Conservation (phyloP, 2,329 filamentous ascomycete species). For the Diplodia sapinea region DNA sequence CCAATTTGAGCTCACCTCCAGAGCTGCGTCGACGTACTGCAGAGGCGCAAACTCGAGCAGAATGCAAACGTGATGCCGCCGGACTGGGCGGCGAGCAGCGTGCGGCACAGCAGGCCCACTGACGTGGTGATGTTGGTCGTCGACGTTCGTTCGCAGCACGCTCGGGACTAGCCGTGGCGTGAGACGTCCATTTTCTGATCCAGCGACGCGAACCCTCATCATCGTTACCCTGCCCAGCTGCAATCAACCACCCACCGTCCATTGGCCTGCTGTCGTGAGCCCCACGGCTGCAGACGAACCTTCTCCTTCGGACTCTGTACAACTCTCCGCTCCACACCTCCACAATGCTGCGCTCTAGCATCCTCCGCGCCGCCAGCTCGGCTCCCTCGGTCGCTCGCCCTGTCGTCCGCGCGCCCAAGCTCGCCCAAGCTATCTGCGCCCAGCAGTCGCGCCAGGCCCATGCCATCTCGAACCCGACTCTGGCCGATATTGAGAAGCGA, state of each 20-base stretch:
- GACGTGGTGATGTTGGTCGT: not conserved
- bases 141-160: not conserved
- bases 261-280: slow-evolving; percentile 46
- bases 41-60: not conserved
- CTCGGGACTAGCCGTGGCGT: slow-evolving; percentile 27
- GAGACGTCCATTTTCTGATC: slow-evolving; percentile 34
- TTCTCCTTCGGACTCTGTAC: slow-evolving; percentile 36
- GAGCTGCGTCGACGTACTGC: slow-evolving; percentile 6
- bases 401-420: slow-evolving; percentile 38
- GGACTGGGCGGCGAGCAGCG: not conserved
- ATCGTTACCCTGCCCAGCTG: slow-evolving; percentile 20
- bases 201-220: slow-evolving; percentile 30
- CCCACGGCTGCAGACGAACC: slow-evolving; percentile 43
- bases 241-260: slow-evolving; percentile 41
- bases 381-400: slow-evolving; percentile 42
- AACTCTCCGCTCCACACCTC: slow-evolving; percentile 46
- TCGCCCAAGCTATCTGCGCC: slow-evolving; percentile 27
- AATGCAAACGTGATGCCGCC: not conserved
- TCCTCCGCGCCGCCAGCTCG: slow-evolving; percentile 45
- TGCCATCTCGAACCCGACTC: slow-evolving; percentile 95
- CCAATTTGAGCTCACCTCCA: not conserved
- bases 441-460: slow-evolving; percentile 71
- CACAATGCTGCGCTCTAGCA: slow-evolving; percentile 49
- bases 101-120: not conserved
- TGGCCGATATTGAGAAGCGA: slow-evolving; percentile 98